Evolutionary conservation across 1,284 basidiomycete genomes (phyloP).

Genomic region (Pisolithus thermaeus): DNA sequence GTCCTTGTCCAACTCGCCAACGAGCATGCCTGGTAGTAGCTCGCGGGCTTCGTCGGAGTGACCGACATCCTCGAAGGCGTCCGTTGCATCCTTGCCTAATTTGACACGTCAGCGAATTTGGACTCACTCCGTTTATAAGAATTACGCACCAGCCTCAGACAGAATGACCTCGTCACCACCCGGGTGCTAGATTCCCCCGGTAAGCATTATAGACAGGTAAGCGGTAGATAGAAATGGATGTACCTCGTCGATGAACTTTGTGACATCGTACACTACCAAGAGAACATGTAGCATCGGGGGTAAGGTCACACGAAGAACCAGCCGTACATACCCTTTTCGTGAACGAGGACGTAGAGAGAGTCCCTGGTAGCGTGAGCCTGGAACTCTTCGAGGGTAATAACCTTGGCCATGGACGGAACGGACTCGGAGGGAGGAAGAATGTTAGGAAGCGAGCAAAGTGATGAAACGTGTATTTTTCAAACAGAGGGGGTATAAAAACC

Average conservation of each 20-base stretch:
- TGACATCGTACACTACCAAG: slow-evolving; percentile 83
- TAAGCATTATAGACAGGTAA: background rate
- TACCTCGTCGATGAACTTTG: slow-evolving; percentile 96
- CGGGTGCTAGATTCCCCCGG: slow-evolving; percentile 63
- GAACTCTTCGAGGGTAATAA: slow-evolving; percentile 70
- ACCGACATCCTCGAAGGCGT: slow-evolving; percentile 98
- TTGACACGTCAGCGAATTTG: slow-evolving; percentile 5
- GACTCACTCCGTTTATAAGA: background rate
- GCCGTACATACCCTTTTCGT: slow-evolving; percentile 66
- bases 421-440: slow-evolving; percentile 17
- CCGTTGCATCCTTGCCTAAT: slow-evolving; percentile 87
- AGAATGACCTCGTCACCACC: slow-evolving; percentile 97
- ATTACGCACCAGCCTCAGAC: slow-evolving; percentile 80
- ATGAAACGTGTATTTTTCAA: slow-evolving; percentile 9
- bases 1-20: slow-evolving; percentile 75
- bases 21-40: slow-evolving; percentile 72
- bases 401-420: slow-evolving; percentile 38
- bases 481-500: background rate
- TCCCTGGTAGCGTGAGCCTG: slow-evolving; percentile 70
- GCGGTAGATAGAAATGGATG: slow-evolving; percentile 17
- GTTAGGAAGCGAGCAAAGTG: slow-evolving; percentile 17
- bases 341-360: slow-evolving; percentile 73
- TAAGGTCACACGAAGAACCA: slow-evolving; percentile 26
- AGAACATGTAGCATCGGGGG: slow-evolving; percentile 19
- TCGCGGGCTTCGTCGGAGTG: slow-evolving; percentile 97